phyloP scores from a whole-genome alignment of 2,329 filamentous ascomycete genomes.

The Xylaria sp. region DNA sequence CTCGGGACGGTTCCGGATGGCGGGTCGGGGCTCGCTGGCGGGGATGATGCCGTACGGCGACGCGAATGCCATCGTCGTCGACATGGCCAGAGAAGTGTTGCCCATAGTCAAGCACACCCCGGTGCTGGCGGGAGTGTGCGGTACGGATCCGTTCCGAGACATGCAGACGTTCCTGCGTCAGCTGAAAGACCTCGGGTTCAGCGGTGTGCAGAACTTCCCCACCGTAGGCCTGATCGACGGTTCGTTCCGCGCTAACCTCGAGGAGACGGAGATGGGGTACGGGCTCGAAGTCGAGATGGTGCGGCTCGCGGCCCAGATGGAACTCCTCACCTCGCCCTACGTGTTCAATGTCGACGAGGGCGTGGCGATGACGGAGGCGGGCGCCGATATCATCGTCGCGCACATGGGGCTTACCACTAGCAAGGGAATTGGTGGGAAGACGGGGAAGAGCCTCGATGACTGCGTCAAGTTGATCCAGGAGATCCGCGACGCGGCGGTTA shows the following conservation, averaged over 20 bases:
- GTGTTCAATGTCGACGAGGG: constrained; percentile 73
- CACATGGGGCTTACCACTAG: constrained; percentile 75
- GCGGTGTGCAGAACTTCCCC: constrained; percentile 78
- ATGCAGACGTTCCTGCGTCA: constrained; percentile 69
- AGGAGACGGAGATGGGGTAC: constrained; percentile 78
- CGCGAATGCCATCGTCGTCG: constrained; percentile 74
- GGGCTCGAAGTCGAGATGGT: constrained; percentile 74
- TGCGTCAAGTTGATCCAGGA: constrained; percentile 69
- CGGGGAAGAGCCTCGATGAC: constrained; percentile 71
- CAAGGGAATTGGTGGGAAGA: constrained; percentile 71
- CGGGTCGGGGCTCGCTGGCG: constrained; percentile 73
- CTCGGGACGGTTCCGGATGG: constrained; percentile 77
- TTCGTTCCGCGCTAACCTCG: constrained; percentile 71
- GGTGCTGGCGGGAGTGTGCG: constrained; percentile 76
- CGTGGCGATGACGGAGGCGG: constrained; percentile 69
- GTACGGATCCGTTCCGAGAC: constrained; percentile 73
- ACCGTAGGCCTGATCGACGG: constrained; percentile 78
- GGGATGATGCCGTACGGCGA: constrained; percentile 78
- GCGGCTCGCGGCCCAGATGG: constrained; percentile 65
- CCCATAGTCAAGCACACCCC: constrained; percentile 71
- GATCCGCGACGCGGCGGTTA: constrained; percentile 68
- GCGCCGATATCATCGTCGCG: constrained; percentile 73
- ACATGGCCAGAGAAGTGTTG: constrained; percentile 75
- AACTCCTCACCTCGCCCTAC: constrained; percentile 74
- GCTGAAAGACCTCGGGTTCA: constrained; percentile 70